Evolutionary conservation across 2,329 filamentous ascomycete species (phyloP), one percentile per base, ranked within the genome.

Genomic region (Thelonectria blattea): DNA sequence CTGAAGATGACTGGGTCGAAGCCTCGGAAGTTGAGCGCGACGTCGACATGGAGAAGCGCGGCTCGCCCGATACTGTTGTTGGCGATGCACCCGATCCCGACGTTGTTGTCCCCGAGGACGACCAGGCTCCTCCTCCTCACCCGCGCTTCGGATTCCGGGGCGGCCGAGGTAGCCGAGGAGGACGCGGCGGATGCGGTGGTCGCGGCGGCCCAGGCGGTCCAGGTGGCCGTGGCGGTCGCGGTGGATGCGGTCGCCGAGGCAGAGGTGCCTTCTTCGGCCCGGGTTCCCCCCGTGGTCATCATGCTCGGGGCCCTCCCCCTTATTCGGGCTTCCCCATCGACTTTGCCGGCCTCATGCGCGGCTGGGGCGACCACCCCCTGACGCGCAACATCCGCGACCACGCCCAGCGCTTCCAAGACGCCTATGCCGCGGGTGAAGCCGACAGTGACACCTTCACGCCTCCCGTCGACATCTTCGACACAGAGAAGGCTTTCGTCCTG

Each of bases 381-480:
- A 75, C 80, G 41, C 77, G 76, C 46, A 72, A 73, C 48, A 65
- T 83, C 57, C 76, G 76, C 58, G 74, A 79, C 18, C 80, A 76
- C 52, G 67, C 75, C 41, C 73, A 76, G 64, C 61, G 58, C 60
- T 65, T 63, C 61, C 56, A 61, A 32, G 60, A 67, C 51, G 52
- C 53, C 22, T 61, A 67, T 56, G 64, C 15, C 20, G 41, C 45
- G 8, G 52, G 42, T 47, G 55, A 55, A 52, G 63, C 63, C 39
- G 50, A 71, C 41, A 75, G 71, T 41, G 75, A 78, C 54, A 73
- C 79, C 59, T 90, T 91, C 74, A 74, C 76, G 5, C 89, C 90
- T 1, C 86, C 89, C n/a, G 80, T 88, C 56, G 92, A 96, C 73
- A 78, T 93, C 65, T 95, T 94, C 80, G 85, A 89, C 73, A 90